Conservation (phyloP, 768 basidiomycete genomes). For the Tephrocybe sp. region DNA sequence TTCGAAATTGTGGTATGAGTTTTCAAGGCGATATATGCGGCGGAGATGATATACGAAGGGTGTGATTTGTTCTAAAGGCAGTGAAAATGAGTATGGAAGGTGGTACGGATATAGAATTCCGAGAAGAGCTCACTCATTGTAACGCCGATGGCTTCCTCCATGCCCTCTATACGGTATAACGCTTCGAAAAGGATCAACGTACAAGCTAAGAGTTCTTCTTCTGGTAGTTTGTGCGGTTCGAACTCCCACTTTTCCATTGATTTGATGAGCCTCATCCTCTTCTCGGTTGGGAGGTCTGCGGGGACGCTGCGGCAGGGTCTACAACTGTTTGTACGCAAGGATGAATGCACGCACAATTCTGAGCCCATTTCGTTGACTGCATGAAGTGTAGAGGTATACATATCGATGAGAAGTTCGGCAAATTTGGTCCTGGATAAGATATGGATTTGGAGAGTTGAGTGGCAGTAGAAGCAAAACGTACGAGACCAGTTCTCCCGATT, state of each 20-base stretch:
- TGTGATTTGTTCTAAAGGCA: slow-evolving; percentile 61
- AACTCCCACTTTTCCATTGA: slow-evolving; percentile 84
- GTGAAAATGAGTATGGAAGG: slow-evolving; percentile 9
- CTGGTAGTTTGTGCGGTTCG: slow-evolving; percentile 79
- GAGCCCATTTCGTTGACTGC: slow-evolving; percentile 59
- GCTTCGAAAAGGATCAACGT: slow-evolving; percentile 86
- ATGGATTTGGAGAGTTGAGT: not conserved
- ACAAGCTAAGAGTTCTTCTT: slow-evolving; percentile 80
- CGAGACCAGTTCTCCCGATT: slow-evolving; percentile 41
- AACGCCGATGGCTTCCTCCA: slow-evolving; percentile 55
- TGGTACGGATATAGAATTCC: slow-evolving; percentile 13
- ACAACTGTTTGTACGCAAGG: not conserved
- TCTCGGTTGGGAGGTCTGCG: slow-evolving; percentile 42
- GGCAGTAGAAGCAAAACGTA: slow-evolving; percentile 29
- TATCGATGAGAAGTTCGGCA: slow-evolving; percentile 81
- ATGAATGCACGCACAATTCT: slow-evolving; percentile 35
- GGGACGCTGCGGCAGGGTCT: slow-evolving; percentile 34
- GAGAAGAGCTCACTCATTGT: slow-evolving; percentile 49
- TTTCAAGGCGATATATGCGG: slow-evolving; percentile 85
- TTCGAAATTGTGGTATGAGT: slow-evolving; percentile 97
- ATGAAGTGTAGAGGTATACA: slow-evolving; percentile 76
- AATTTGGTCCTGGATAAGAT: slow-evolving; percentile 46
- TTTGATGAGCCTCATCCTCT: slow-evolving; percentile 61
- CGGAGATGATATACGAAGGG: slow-evolving; percentile 84
- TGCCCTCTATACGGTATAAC: slow-evolving; percentile 75